Evolutionary conservation across 371 early-diverging fungal genomes (phyloP), one percentile per base, ranked within the genome.

Genomic region (Lichtheimia corymbifera): DNA sequence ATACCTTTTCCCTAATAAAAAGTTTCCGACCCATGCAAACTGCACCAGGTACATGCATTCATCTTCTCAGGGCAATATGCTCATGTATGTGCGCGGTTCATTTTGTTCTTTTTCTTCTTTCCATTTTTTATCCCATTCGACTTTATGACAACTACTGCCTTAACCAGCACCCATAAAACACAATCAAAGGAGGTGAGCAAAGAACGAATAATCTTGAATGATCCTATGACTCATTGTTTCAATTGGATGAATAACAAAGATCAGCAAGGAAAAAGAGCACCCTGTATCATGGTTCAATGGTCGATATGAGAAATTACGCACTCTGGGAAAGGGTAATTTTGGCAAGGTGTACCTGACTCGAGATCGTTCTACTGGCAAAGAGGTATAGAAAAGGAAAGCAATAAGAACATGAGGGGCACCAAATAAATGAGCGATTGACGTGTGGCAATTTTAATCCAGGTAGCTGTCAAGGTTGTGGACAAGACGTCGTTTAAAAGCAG

Each of bases 321-420:
- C 84, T 18, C 70, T 95, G 41, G 95, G 94, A 6, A 85, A 87
- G 62, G 95, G 95, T 6, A 93, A 91, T 40, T 93, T 91, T 75
- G 91, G 92, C 50, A 91, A 92, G 67, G 95, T 95, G 7, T 88
- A 91, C 55, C 68, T 92, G 27, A 92, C 87, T 15, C 74, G 87
- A 66, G 77, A 91, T 68, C 62, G 70, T 50, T 51, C 63, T 5
- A 85, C 84, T 17, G 82, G 83, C 15, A 80, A 88, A 47, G 83
- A 88, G 71, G 93, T 94, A 41, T 18, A 24, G 12, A 52, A 47
- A 47, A 47, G 35, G 35, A 35, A 35, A 35, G 35, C 35, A 35
- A 35, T 9, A 35, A 35, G 35, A 11, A 35, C 11, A 35, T 35
- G 35, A 11, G 35, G 35, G 11, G 9, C 9, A 5, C 2, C 11